Evolutionary conservation across 192 early-diverging fungal species (phyloP).

Genomic region (Rhizoclosmatium sp.): DNA sequence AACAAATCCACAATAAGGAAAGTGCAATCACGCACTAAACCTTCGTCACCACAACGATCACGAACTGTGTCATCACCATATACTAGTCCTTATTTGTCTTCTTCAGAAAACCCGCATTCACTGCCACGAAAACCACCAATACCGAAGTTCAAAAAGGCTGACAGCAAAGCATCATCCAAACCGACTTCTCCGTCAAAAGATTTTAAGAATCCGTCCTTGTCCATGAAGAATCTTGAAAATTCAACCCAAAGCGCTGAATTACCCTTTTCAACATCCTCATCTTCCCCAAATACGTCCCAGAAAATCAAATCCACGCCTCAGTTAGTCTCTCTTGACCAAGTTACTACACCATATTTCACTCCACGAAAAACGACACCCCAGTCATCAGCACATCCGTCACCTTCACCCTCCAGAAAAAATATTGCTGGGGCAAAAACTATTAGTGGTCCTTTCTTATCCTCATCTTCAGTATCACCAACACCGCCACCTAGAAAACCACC

Average conservation of each 20-base stretch:
- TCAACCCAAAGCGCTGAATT: too few relatives aligned
- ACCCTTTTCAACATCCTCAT: too few relatives aligned
- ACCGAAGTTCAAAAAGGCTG: neutral
- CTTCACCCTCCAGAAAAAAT: too few relatives aligned
- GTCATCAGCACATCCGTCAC: too few relatives aligned
- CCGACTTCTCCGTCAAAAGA: neutral
- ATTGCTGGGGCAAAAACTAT: too few relatives aligned
- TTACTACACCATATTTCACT: too few relatives aligned
- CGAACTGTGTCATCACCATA: neutral
- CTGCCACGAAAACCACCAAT: neutral
- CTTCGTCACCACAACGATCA: neutral
- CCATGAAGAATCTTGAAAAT: too few relatives aligned
- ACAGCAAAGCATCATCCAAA: neutral
- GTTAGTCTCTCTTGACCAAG: too few relatives aligned
- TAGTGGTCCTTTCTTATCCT: neutral
- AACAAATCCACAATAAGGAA: too few relatives aligned
- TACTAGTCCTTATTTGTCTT: conserved; percentile 8
- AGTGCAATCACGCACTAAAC: neutral
- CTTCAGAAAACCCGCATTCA: neutral
- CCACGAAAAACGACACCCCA: too few relatives aligned
- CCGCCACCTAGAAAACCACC: neutral
- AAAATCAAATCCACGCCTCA: too few relatives aligned
- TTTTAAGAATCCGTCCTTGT: neutral
- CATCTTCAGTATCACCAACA: neutral
- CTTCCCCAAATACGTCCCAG: too few relatives aligned